phyloP scores from a whole-genome alignment of 2,329 filamentous ascomycete species.

The Hypoxylon sp. region DNA sequence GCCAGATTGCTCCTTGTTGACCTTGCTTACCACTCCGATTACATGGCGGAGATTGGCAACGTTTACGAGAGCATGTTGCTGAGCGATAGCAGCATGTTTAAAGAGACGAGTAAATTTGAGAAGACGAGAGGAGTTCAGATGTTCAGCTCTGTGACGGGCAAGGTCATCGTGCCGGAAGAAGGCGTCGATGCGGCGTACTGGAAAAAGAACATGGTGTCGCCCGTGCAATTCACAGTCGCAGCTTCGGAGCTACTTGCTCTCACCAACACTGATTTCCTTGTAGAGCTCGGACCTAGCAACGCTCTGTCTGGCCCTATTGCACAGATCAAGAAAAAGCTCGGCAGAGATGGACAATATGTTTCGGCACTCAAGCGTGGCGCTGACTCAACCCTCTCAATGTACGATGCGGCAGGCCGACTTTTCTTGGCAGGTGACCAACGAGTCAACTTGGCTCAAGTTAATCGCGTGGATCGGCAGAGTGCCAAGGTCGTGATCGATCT shows the following conservation, averaged over 20 bases:
- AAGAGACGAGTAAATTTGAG: background rate
- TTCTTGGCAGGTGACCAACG: slow-evolving; percentile 26
- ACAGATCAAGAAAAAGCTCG: slow-evolving; percentile 39
- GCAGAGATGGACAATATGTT: too few relatives aligned
- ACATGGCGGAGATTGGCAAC: slow-evolving; percentile 27
- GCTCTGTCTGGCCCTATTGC: slow-evolving; percentile 42
- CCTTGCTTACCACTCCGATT: slow-evolving; percentile 39
- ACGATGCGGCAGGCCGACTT: slow-evolving; percentile 42
- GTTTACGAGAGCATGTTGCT: slow-evolving; percentile 34
- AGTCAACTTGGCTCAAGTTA: slow-evolving; percentile 39
- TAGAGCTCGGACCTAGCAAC: slow-evolving; percentile 44
- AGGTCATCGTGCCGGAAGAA: background rate
- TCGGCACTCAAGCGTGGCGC: too few relatives aligned
- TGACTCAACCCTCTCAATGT: slow-evolving; percentile 29
- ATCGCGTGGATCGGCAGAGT: slow-evolving; percentile 10
- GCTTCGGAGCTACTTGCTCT: slow-evolving; percentile 16
- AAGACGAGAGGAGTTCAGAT: slow-evolving; percentile 2
- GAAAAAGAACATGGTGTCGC: slow-evolving; percentile 48
- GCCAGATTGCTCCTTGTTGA: slow-evolving; percentile 43
- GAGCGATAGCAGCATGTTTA: background rate
- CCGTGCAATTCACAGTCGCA: slow-evolving; percentile 46
- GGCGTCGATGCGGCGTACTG: slow-evolving; percentile 44
- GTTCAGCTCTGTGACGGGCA: slow-evolving; percentile 35
- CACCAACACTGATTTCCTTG: slow-evolving; percentile 34
- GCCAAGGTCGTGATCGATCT: slow-evolving; percentile 39